Evolutionary conservation across 1,284 basidiomycete genomes (phyloP).

Genomic region (Termitomyces sp.): DNA sequence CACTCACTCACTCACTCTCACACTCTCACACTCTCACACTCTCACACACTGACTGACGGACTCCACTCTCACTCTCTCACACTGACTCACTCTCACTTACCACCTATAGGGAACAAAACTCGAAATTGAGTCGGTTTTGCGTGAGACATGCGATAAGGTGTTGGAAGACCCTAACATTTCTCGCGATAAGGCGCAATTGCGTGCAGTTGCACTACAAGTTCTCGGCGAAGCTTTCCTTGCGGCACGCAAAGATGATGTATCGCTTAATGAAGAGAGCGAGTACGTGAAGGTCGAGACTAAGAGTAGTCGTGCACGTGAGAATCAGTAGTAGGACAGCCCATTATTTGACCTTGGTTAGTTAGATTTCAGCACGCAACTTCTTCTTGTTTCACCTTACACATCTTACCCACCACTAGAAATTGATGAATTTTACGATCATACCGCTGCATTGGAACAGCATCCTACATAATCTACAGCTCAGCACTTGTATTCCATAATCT

Average conservation of each 20-base stretch:
- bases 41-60: too few species aligned
- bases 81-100: background rate
- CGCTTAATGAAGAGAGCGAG: conserved; percentile 57
- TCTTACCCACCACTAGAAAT: background rate
- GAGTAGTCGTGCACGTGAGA: conserved; percentile 42
- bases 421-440: background rate
- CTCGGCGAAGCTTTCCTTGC: conserved; percentile 64
- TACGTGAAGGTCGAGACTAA: conserved; percentile 83
- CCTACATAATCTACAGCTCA: conserved; percentile 8
- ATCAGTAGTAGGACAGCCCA: conserved; percentile 15
- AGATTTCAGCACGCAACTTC: background rate
- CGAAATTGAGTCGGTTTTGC: conserved; percentile 89
- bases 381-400: background rate
- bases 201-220: conserved; percentile 80
- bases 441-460: background rate
- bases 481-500: conserved; percentile 12
- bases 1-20: background rate
- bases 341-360: background rate
- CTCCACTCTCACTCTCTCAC: background rate
- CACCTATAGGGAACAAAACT: conserved; percentile 81
- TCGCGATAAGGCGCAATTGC: conserved; percentile 61
- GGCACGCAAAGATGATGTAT: conserved; percentile 64
- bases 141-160: conserved; percentile 90
- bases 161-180: conserved; percentile 54
- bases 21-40: background rate